Evolutionary conservation across 2,329 filamentous ascomycete species (phyloP), one percentile per base, ranked within the genome.

Genomic region (Exophiala dermatitidis): DNA sequence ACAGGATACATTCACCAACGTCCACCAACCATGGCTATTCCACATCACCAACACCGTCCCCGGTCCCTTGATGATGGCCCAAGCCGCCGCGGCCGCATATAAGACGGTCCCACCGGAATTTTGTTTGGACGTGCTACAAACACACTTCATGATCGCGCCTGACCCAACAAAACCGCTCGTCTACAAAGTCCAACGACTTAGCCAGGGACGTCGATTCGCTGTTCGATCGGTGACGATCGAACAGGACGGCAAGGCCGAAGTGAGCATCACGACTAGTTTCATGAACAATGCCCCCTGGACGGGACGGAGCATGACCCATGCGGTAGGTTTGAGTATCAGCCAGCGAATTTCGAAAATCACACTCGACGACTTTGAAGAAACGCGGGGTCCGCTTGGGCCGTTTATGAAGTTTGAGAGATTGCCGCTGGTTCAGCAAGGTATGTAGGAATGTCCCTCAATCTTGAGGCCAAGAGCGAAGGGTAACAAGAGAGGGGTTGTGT

Each of bases 381-480:
- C 32, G 12, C 52, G 54, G 9, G 47, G 45, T 10, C 29, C 48
- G 9, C 40, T 46, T 6, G 60, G 60, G 3, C 54, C 59, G 33
- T 63, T 61, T 37, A 63, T 63, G 59, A 60, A 58, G 36, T 60
- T 60, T 40, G 50, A 63, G 48, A 50, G 60, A 28, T 45, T 61
- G n/a, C 59, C 59, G 32, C 58, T 56, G 12, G 48, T 60, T 1
- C 57, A 57, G 38, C 31, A 56, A 50, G 49, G 57, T 54, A 5
- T 41, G 38, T 41, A 41, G 19, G 19, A 19, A 19, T 2, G 19
- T 19, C 19, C 19, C 19, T 19, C 19, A 19, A 2, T 19, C 2
- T 19, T 19, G 19, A 19, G 19, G 19, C 19, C 19, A 2, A 19
- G 19, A 19, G 19, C 19, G 19, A 19, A 2, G 19, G 19, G 19